Evolutionary conservation across 306 rosid species (phyloP).

Genomic region (Cyamopsis tetragonoloba): DNA sequence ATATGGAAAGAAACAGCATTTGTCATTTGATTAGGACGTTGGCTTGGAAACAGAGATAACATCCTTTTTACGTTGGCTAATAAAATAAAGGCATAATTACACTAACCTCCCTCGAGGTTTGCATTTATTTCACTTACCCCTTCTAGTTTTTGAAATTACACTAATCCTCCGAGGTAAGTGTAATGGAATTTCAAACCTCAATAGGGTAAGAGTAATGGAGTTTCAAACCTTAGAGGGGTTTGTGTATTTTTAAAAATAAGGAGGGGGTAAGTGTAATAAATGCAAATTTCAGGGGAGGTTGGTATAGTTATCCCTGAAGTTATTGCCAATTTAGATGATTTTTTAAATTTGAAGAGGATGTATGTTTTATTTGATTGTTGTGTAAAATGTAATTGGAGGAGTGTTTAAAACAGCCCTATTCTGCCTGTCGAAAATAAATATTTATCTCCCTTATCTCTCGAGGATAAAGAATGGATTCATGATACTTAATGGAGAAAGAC

Average conservation of each 20-base stretch:
- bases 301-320: no score
- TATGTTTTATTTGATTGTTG: background rate
- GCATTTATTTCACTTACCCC: no score
- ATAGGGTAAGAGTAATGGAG: no score
- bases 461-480: background rate
- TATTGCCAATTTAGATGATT: background rate
- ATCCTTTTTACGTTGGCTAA: no score
- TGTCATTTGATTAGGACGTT: background rate
- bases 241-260: no score
- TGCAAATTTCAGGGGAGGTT: no score
- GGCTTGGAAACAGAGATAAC: background rate
- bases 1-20: background rate
- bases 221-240: no score
- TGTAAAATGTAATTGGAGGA: background rate
- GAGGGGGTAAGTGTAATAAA: background rate
- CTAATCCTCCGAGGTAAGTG: no score
- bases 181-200: no score
- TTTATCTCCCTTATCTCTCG: background rate
- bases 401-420: background rate
- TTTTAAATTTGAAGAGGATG: background rate
- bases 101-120: no score
- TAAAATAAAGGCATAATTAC: no score
- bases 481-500: background rate
- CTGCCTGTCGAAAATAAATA: background rate
- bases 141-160: no score